Base-by-base conservation (phyloP, 495 filamentous ascomycete genomes). In the Annulohypoxylon bovei region DNA sequence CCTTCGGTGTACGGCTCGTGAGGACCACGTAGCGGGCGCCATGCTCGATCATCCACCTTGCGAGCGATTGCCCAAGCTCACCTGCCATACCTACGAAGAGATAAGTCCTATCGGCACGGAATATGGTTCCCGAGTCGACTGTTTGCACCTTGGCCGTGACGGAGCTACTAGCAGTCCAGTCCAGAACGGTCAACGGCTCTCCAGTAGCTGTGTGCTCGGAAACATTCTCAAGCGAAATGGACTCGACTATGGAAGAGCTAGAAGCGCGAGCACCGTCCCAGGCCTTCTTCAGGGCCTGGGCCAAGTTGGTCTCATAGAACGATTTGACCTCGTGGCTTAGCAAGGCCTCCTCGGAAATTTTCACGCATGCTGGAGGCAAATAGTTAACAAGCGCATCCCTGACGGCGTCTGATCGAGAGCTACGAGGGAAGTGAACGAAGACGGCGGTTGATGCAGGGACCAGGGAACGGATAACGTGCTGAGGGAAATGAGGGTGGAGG, bases 51-150 rank as follows among this genome's bases (percentile, higher is more conserved):
- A 88, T 86, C 83, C 82, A 88, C 14, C 77, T 52, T 54, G 79
- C 82, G 0, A 87, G 57, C 0, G 85, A 85, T 23, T 73, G 62
- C 6, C 84, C 85, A 4, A 86, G 71, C 6, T 78, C 77, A 11
- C 82, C 81, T 2, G 82, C 81, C 14, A 86, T 65, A 5, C 85
- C 85, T 14, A 85, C 68, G 0, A 88, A 74, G 54, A 80, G 73
- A 59, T 87, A 88, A 0, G 84, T 83, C 57, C 77, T 81, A 58
- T 82, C 71, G 2, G 54, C 16, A 6, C 14, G 27, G 40, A 60
- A 60, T 4, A 60, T 6, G 16, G 47, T 52, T 18, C 47, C 47
- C 1, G 47, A 52, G 47, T 52, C 47, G 23, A 52, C n/a, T 27
- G 47, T 52, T 30, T 52, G 47, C 6, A 52, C 47, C 25, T 32